Evolutionary conservation across 2,329 filamentous ascomycete genomes (phyloP), one percentile per base, ranked within the genome.

Genomic region (Diaporthe ilicicola): DNA sequence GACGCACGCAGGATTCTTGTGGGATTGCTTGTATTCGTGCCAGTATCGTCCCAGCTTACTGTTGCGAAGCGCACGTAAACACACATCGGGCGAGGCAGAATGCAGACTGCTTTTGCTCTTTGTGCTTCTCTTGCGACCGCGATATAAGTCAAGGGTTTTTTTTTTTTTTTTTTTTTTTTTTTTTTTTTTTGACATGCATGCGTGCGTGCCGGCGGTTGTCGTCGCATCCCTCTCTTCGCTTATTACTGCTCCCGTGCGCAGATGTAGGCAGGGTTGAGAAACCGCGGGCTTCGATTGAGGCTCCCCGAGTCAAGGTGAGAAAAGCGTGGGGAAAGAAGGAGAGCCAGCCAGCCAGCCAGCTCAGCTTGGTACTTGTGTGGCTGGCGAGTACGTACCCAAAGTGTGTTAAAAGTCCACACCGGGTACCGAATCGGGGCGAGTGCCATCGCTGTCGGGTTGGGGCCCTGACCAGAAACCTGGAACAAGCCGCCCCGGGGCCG

Each of bases 391-490:
- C 37, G 13, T 29, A 29, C 42, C 54, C n/a, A 32, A 62, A 29
- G 19, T 27, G 42, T 34, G 59, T 34, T 48, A 48, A 48, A 62
- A 62, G 42, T 48, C 44, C 27, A 50, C 29, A 50, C 44, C 59
- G n/a, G 59, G 17, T 15, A 61, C 22, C 55, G 55, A 39, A 61
- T 61, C 55, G 13, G 59, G 8, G 15, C 10, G 13, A 24, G 10
- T 15, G 56, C 22, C 12, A 19, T 7, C 22, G 8, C 13, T 8
- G 27, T 27, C 19, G n/a, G 19, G 42, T 62, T 37, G n/a, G 27
- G 59, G 27, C 29, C 42, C 59, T 34, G 59, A 62, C 42, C 59
- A 62, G 59, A 62, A 62, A 62, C 59, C 59, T 62, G 59, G 59
- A 62, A 62, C 59, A 3, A 62, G 42, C 27, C 59, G n/a, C 42